Base-by-base conservation (phyloP, 2,329 filamentous ascomycete genomes). In the Alternaria postmessia region DNA sequence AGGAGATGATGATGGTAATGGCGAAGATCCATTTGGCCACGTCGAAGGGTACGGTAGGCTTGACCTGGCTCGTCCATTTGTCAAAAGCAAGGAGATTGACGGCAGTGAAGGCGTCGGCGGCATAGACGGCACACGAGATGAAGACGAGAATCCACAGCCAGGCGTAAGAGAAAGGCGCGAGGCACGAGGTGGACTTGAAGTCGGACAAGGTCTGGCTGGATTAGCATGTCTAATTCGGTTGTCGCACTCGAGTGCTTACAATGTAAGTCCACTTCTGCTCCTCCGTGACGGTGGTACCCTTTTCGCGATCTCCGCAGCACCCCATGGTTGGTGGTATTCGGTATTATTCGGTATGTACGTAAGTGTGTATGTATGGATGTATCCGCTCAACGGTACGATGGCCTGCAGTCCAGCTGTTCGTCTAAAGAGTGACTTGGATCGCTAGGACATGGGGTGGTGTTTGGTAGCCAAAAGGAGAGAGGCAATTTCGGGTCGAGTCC, bases 11-110 rank as follows among this genome's bases (percentile, higher is more conserved):
- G 75, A 99, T 98, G 77, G 94, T 97, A 57, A 88, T 87, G 28
- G 92, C 91, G 77, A 98, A 99, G 76, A 99, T 94, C 93, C 94
- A 97, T 81, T 95, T 96, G 12, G 93, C 91, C 54, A 94, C 86
- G 49, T 87, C 82, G 73, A 96, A 88, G 4, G 89, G 86, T 66
- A 98, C 90, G 41, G 87, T 86, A 1, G 93, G 93, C 69, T 92
- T 81, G 69, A 98, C 91, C 67, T 92, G 86, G 54, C 91, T 92
- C 1, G 92, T 92, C 94, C 94, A 98, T 61, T 88, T 88, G 81
- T 96, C 88, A 81, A 97, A 97, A 57, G 87, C 91, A 51, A 99
- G 86, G 41, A 99, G 84, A 65, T 97, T 96, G 80, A 97, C 87
- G 63, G 94, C 94, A 5, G 94, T 97, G 76, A 97, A 98, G 62